phyloP scores from a whole-genome alignment of 169 alveolate genomes.

The Neospora caninum region DNA sequence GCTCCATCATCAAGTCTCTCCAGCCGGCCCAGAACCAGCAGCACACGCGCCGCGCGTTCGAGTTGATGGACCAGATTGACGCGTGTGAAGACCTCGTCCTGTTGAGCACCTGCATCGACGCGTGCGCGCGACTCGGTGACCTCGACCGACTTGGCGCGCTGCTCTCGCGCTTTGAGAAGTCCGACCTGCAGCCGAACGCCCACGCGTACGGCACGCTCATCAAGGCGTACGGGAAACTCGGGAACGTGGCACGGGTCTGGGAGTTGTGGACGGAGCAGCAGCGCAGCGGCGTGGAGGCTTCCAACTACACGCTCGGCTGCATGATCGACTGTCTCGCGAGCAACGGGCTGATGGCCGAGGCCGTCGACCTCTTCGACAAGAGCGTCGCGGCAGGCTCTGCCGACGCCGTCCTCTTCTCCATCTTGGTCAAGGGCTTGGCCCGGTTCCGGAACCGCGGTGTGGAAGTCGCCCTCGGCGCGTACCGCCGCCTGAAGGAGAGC shows the following conservation, averaged over 20 bases:
- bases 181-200: conserved; percentile 2
- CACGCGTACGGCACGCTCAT: conserved; percentile 58
- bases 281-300: neutral
- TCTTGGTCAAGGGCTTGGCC: conserved; percentile 34
- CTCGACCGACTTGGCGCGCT: neutral
- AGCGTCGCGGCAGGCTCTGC: conserved; percentile 5
- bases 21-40: conserved; percentile 50
- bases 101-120: conserved; percentile 48
- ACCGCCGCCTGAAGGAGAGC: neutral
- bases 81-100: conserved; percentile 52
- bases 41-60: conserved; percentile 33
- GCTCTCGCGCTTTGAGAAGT: conserved; percentile 3
- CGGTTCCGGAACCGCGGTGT: neutral
- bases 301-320: conserved; percentile 52
- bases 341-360: conserved; percentile 24
- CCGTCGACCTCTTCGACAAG: neutral
- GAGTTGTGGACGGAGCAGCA: conserved; percentile 26
- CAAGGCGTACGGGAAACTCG: conserved; percentile 53
- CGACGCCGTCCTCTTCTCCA: conserved; percentile 46
- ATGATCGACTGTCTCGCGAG: conserved; percentile 44
- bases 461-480: conserved; percentile 34
- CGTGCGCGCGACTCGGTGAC: conserved; percentile 42
- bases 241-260: conserved; percentile 32
- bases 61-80: conserved; percentile 49
- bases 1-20: conserved; percentile 44